Conservation (phyloP, 306 rosid species). For the Vicia faba region DNA sequence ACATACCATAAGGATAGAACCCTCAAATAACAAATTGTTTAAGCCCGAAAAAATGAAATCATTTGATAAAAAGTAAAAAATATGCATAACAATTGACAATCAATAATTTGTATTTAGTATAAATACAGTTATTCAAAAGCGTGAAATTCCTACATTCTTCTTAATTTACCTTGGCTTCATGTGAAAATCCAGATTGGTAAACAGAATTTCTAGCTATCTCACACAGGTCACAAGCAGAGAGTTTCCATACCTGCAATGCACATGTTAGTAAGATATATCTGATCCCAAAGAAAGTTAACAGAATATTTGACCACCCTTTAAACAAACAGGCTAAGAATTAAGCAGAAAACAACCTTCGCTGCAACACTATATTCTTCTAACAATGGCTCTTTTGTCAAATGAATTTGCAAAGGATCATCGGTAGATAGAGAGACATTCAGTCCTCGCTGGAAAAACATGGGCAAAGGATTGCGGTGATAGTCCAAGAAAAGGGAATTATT, state of each 20-base stretch:
- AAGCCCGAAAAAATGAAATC: constrained; percentile 1
- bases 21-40: constrained; percentile 19
- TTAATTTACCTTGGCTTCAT: constrained; percentile 65
- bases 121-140: background rate
- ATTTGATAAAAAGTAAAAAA: background rate
- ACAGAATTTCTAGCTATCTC: constrained; percentile 90
- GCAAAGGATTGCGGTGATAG: constrained; percentile 80
- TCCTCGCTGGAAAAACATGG: constrained; percentile 84
- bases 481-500: constrained; percentile 87
- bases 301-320: constrained; percentile 26
- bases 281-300: constrained; percentile 21
- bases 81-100: background rate
- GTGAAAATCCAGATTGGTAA: constrained; percentile 90
- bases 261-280: constrained; percentile 12
- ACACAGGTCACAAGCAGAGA: constrained; percentile 81
- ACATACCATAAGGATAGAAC: background rate
- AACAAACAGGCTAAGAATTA: background rate
- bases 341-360: constrained; percentile 44
- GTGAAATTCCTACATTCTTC: constrained; percentile 3
- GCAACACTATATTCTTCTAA: constrained; percentile 59
- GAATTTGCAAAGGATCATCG: constrained; percentile 74
- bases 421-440: constrained; percentile 81
- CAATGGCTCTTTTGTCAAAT: constrained; percentile 53
- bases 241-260: constrained; percentile 78
- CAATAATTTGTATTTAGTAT: background rate